Evolutionary conservation across 2,329 filamentous ascomycete species (phyloP).

Genomic region (Calonectria henricotiae): DNA sequence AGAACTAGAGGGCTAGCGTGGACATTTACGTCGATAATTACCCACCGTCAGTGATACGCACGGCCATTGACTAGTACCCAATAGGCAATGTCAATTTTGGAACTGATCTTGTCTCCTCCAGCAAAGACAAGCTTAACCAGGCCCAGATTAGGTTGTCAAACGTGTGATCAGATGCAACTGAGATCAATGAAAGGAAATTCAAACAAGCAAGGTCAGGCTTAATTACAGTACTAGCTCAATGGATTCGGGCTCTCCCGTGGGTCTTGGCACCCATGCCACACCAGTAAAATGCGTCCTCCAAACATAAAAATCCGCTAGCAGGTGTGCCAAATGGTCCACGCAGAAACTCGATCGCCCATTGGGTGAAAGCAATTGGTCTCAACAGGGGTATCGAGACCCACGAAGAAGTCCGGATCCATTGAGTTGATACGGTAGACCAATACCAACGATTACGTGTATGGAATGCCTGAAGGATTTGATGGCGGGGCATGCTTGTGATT

Average conservation of each 20-base stretch:
- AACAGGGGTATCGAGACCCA: no score
- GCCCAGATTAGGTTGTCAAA: constrained; percentile 7
- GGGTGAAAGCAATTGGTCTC: no score
- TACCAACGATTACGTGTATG: constrained; percentile 5
- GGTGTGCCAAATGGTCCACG: no score
- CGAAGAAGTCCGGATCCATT: no score
- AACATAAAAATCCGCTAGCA: no score
- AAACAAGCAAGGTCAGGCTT: not conserved
- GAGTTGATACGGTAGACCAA: not conserved
- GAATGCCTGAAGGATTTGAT: constrained; percentile 2
- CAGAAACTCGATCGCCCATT: no score
- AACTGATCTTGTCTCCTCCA: not conserved
- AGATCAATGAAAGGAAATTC: constrained; percentile 5
- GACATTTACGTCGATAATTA: not conserved
- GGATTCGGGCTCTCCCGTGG: no score
- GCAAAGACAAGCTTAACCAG: constrained; percentile 6
- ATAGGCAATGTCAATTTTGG: not conserved
- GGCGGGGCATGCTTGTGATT: constrained; percentile 22
- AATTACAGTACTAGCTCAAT: not conserved
- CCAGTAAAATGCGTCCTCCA: no score
- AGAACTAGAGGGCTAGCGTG: constrained; percentile 13
- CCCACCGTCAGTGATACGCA: not conserved
- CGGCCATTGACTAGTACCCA: not conserved
- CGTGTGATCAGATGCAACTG: constrained; percentile 2
- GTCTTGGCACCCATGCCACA: no score